Percentiles rank a stretch among this genome's conserved stretches.
Evolutionary conservation across 306 rosid species (phyloP).

Genomic region (Gleditsia sinensis): DNA sequence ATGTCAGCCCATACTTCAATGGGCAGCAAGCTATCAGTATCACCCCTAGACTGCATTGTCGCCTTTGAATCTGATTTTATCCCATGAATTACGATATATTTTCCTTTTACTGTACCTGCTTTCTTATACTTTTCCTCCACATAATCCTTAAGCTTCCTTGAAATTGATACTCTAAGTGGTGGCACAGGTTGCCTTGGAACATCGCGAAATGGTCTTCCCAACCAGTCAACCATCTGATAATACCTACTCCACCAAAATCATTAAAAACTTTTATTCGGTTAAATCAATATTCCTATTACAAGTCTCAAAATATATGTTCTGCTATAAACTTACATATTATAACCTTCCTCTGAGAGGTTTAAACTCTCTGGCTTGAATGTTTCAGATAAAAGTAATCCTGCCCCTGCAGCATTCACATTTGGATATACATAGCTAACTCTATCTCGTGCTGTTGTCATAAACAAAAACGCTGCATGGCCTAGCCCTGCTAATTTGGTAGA

Average conservation of each 20-base stretch:
- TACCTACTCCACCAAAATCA: conserved; percentile 60
- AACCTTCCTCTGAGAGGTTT: conserved; percentile 92
- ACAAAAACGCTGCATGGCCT: conserved; percentile 84
- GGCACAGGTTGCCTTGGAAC: conserved; percentile 66
- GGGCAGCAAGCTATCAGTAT: conserved; percentile 82
- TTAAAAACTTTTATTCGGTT: conserved; percentile 8
- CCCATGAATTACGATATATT: conserved; percentile 84
- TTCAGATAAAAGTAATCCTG: conserved; percentile 76
- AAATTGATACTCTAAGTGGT: conserved; percentile 68
- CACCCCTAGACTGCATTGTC: conserved; percentile 91
- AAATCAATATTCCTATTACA: background rate
- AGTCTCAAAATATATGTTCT: background rate
- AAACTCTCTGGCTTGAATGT: conserved; percentile 60
- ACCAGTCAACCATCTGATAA: conserved; percentile 90
- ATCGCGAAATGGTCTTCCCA: conserved; percentile 67
- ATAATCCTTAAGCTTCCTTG: conserved; percentile 80
- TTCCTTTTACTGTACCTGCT: conserved; percentile 68
- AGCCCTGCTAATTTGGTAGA: conserved; percentile 87
- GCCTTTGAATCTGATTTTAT: conserved; percentile 89
- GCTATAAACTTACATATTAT: conserved; percentile 66
- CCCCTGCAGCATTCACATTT: conserved; percentile 93
- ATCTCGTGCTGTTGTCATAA: conserved; percentile 85
- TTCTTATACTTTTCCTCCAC: conserved; percentile 67
- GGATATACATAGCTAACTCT: conserved; percentile 88
- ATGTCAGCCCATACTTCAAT: conserved; percentile 77